Conservation (phyloP, 1,139 yeast species). For the Saccharomyces pastorianus region DNA sequence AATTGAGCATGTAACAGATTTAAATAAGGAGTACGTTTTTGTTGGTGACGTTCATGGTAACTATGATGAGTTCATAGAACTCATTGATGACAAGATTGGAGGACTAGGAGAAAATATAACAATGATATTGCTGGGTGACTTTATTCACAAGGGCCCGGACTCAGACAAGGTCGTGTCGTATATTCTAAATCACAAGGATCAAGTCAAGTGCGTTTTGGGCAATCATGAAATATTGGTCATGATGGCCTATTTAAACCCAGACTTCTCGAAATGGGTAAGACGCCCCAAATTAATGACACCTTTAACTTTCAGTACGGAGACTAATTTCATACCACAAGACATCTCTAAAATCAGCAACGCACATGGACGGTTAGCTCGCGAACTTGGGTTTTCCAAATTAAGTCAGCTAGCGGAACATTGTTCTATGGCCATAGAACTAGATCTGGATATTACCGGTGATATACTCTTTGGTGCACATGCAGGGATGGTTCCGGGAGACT, state of each 20-base stretch:
- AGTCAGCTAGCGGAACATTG: constrained; percentile 18
- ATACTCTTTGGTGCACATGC: constrained; percentile 26
- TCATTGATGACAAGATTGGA: constrained; percentile 59
- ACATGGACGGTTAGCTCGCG: constrained; percentile 18
- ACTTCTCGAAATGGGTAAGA: background rate
- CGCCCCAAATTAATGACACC: constrained; percentile 5
- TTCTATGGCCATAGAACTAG: constrained; percentile 14
- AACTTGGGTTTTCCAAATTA: constrained; percentile 16
- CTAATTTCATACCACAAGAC: constrained; percentile 13
- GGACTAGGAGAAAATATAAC: constrained; percentile 14
- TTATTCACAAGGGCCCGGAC: constrained; percentile 75
- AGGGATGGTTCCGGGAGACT: constrained; percentile 26
- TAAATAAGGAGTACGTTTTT: constrained; percentile 32
- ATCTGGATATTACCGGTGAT: constrained; percentile 13
- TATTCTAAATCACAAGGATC: constrained; percentile 43
- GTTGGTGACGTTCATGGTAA: constrained; percentile 91
- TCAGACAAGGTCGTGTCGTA: constrained; percentile 61
- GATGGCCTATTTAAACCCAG: constrained; percentile 26
- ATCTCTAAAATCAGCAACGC: constrained; percentile 13
- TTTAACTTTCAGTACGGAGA: constrained; percentile 14
- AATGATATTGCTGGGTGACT: constrained; percentile 62
- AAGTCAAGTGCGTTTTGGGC: constrained; percentile 71
- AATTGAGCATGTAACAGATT: constrained; percentile 1
- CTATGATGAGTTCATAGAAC: constrained; percentile 42
- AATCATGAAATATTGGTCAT: constrained; percentile 49